Evolutionary conservation across 129 eudicot genomes (phyloP).

Genomic region (Helichrysum umbraculigerum): DNA sequence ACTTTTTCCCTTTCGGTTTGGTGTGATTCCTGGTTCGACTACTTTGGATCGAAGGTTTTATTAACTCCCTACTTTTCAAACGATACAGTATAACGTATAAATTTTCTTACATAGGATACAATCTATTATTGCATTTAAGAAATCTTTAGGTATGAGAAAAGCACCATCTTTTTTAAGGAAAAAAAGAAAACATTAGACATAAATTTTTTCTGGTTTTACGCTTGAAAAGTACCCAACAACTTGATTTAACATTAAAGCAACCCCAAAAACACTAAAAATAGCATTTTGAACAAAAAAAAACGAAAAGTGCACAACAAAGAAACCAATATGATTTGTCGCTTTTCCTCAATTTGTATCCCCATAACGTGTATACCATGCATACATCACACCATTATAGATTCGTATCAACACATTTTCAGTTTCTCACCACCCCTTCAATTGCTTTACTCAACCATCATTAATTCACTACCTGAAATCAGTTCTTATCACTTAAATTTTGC

Average conservation of each 20-base stretch:
- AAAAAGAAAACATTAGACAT: not conserved
- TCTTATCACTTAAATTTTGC: constrained; percentile 9
- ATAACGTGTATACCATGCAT: constrained; percentile 25
- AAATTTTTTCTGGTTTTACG: constrained; percentile 5
- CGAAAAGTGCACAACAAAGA: constrained; percentile 23
- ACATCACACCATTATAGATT: constrained; percentile 2
- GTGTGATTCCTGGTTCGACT: too few relatives aligned
- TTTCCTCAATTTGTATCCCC: constrained; percentile 29
- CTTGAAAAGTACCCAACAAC: constrained; percentile 11
- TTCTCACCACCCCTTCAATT: not conserved
- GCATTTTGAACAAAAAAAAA: constrained; percentile 24
- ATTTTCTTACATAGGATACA: not conserved
- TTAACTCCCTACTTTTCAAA: not conserved
- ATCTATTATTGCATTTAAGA: not conserved
- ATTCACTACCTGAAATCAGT: constrained; percentile 18
- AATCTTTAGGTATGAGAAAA: not conserved
- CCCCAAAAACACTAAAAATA: constrained; percentile 21
- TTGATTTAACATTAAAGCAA: constrained; percentile 26
- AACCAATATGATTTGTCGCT: constrained; percentile 26
- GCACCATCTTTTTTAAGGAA: not conserved
- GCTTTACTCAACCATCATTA: constrained; percentile 24
- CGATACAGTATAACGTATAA: not conserved
- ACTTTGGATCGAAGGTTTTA: too few relatives aligned
- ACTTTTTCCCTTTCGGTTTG: not conserved
- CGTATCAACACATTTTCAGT: not conserved